Conservation (phyloP, 2,329 filamentous ascomycete genomes). For the Aphanoascus verrucosus region DNA sequence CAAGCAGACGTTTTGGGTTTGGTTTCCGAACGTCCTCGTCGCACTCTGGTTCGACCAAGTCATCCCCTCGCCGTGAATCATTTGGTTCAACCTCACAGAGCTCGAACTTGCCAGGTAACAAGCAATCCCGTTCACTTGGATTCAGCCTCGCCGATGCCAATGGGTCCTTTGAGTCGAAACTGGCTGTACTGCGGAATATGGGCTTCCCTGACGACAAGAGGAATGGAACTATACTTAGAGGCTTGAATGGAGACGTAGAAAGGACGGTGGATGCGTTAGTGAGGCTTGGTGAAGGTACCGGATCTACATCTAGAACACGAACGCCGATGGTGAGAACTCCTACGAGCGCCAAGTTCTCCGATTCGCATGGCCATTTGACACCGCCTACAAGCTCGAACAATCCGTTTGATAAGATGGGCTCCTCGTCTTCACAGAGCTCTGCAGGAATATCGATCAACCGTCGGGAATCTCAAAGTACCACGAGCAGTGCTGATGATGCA, state of each 20-base stretch:
- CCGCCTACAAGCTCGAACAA: slow-evolving; percentile 43
- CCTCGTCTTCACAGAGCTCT: slow-evolving; percentile 23
- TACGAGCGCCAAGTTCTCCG: slow-evolving; percentile 16
- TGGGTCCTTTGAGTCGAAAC: slow-evolving; percentile 56
- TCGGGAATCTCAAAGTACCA: slow-evolving; percentile 22
- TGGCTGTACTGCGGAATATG: slow-evolving; percentile 73
- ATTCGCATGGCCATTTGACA: slow-evolving; percentile 14
- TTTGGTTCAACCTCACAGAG: slow-evolving; percentile 18
- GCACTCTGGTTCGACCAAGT: slow-evolving; percentile 53
- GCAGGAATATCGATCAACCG: slow-evolving; percentile 19
- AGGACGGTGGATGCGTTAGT: slow-evolving; percentile 75
- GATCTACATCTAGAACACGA: slow-evolving; percentile 44
- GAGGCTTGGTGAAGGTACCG: slow-evolving; percentile 60
- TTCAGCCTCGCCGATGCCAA: slow-evolving; percentile 48
- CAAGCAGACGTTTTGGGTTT: slow-evolving; percentile 51
- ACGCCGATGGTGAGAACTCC: slow-evolving; percentile 39
- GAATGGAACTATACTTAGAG: slow-evolving; percentile 71
- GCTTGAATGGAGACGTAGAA: slow-evolving; percentile 74
- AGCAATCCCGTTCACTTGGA: slow-evolving; percentile 47
- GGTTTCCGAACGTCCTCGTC: slow-evolving; percentile 58
- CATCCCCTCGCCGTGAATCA: slow-evolving; percentile 23
- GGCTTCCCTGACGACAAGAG: slow-evolving; percentile 76
- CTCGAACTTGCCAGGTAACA: slow-evolving; percentile 42
- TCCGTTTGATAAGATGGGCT: slow-evolving; percentile 51
- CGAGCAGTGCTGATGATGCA: slow-evolving; percentile 22